A percentile compares a stretch with the other conserved stretches of the same genome.
phyloP scores from a whole-genome alignment of 805 yeast species.

The Blastobotrys mokoenaii region DNA sequence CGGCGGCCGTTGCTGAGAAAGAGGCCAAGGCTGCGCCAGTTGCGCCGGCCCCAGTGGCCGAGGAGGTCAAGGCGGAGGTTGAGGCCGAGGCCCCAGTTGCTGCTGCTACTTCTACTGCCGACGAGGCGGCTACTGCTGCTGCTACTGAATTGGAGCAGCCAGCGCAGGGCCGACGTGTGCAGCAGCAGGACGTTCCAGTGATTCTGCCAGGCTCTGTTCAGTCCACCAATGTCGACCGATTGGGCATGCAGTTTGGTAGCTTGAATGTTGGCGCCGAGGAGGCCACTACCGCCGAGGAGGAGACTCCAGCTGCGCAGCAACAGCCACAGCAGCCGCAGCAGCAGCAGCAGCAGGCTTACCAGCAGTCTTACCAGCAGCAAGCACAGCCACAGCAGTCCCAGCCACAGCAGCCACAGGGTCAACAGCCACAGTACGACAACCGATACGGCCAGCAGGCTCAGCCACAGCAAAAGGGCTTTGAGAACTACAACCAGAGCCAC shows the following conservation, averaged over 20 bases:
- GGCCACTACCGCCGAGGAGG: not conserved
- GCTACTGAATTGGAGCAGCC: slow-evolving; percentile 19
- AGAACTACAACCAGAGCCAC: not conserved
- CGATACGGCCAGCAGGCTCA: slow-evolving; percentile 11
- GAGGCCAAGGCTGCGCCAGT: slow-evolving; percentile 6
- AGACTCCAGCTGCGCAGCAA: slow-evolving; percentile 1
- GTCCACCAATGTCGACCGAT: slow-evolving; percentile 36
- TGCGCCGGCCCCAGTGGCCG: slow-evolving; percentile 8
- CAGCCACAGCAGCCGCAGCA: slow-evolving; percentile 16
- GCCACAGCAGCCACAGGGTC: slow-evolving; percentile 17
- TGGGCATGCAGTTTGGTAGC: slow-evolving; percentile 59
- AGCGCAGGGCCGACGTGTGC: slow-evolving; percentile 27
- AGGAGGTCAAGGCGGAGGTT: too few relatives aligned
- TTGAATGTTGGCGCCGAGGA: slow-evolving; percentile 39
- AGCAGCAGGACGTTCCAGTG: slow-evolving; percentile 38
- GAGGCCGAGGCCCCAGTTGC: too few relatives aligned
- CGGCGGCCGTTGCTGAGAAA: slow-evolving; percentile 6
- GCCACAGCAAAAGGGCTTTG: slow-evolving; percentile 3
- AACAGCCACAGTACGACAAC: slow-evolving; percentile 13
- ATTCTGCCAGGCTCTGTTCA: slow-evolving; percentile 45
- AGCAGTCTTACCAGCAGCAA: slow-evolving; percentile 10
- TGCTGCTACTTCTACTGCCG: too few relatives aligned
- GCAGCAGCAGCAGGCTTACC: slow-evolving; percentile 13
- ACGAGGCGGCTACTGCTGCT: slow-evolving; percentile 11
- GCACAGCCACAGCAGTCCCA: slow-evolving; percentile 19